Conservation (phyloP, 106 monocot species). For the Dioscorea alata region DNA sequence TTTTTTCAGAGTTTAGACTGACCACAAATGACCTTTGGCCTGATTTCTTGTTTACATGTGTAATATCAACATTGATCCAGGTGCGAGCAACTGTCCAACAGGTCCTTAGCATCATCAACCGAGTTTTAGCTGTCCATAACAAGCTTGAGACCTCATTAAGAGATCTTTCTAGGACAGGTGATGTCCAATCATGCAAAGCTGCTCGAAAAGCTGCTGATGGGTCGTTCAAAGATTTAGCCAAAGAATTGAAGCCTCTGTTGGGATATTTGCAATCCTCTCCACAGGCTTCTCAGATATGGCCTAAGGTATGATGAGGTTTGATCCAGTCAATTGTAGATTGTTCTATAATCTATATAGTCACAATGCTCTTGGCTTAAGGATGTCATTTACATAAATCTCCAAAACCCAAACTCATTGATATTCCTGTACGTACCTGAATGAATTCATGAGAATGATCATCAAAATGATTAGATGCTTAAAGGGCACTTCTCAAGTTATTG, state of each 20-base stretch:
- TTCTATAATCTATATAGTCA: too few relatives aligned
- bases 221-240: conserved; percentile 68
- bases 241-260: conserved; percentile 71
- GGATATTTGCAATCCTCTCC: conserved; percentile 67
- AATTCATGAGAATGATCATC: too few relatives aligned
- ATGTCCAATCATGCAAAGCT: conserved; percentile 78
- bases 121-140: conserved; percentile 69
- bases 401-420: too few relatives aligned
- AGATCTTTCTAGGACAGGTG: conserved; percentile 82
- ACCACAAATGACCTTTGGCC: too few relatives aligned
- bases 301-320: conserved; percentile 59
- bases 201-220: conserved; percentile 77
- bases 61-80: conserved; percentile 21
- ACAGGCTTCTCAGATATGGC: conserved; percentile 77
- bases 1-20: too few relatives aligned
- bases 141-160: conserved; percentile 77
- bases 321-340: too few relatives aligned
- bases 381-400: too few relatives aligned
- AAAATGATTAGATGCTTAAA: too few relatives aligned
- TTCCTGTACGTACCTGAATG: too few relatives aligned
- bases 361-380: too few relatives aligned
- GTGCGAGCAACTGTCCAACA: conserved; percentile 72
- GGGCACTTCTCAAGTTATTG: too few relatives aligned
- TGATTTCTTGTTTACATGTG: too few relatives aligned
- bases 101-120: conserved; percentile 53